Evolutionary conservation across 805 yeast genomes (phyloP), one percentile per base, ranked within the genome.

Genomic region (Schizosaccharomyces osmophilus): DNA sequence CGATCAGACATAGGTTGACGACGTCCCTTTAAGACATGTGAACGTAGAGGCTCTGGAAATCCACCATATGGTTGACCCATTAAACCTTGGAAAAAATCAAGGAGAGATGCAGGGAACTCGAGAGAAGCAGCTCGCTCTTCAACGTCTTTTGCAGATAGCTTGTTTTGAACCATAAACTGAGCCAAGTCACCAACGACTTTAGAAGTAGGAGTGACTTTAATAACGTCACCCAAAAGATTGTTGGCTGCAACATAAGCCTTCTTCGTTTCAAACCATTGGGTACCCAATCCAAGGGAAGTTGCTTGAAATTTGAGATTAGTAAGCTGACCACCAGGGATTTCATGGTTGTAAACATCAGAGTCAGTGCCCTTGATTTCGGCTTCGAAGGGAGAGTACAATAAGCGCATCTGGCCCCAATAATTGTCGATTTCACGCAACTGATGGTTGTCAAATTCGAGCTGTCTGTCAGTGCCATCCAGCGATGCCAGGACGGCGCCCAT

Each of bases 61-160:
- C 99, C 99, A 67, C 98, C 99, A 72, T 87, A 87, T 70, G 99
- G 99, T 67, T 93, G 93, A 72, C 99, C 99, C 86, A 93, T 93
- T 72, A 93, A 80, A 68, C 99, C 99, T 78, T 93, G 95, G 80
- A 93, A 88, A 81, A 93, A 93, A 74, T 93, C 99, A 72, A 93
- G 79, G 19, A 93, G 96, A 24, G 97, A 90, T 71, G 85, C 97
- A 65, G 98, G 99, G 95, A 93, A 90, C 75, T 93, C 98, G 68
- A 93, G 80, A 63, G 87, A 86, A 62, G 81, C 75, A 3, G 99
- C 98, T 67, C 93, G 81, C 71, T 84, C 83, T 71, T 77, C 78
- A 64, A 93, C 95, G 70, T 93, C 99, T 68, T 85, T 86, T 60
- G 85, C 77, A 9, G 83, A 78, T 69, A 93, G 79, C 74, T 88